Conservation (phyloP, 176 grass and related monocot genomes). For the Avena atlantica region DNA sequence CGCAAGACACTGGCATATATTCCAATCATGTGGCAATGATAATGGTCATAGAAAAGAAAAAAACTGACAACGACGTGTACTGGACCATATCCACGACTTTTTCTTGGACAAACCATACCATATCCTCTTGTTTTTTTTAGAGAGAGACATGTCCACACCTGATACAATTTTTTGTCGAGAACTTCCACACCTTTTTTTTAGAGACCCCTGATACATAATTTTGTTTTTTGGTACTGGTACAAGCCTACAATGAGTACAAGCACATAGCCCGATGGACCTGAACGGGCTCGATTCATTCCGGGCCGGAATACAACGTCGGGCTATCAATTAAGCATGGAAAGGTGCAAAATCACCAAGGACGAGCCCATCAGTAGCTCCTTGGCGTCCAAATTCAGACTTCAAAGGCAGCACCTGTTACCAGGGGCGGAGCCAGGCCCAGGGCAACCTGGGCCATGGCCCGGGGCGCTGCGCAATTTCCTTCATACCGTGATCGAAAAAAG, state of each 20-base stretch:
- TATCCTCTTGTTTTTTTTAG: conserved; percentile 4
- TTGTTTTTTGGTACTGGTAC: too few species aligned
- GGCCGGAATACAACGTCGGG: neutral
- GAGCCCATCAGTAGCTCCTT: conserved; percentile 43
- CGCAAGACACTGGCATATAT: neutral
- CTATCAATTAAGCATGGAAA: conserved; percentile 30
- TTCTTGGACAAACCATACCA: neutral
- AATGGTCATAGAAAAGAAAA: neutral
- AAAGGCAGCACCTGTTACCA: neutral
- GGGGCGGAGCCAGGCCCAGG: too few species aligned
- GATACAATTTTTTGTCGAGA: neutral
- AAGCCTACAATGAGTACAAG: too few species aligned
- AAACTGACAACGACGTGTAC: neutral
- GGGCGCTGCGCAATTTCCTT: too few species aligned
- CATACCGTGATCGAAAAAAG: too few species aligned
- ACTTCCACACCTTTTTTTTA: too few species aligned
- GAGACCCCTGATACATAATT: too few species aligned
- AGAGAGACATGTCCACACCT: conserved; percentile 29
- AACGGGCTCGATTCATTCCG: neutral
- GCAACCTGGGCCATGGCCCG: too few species aligned
- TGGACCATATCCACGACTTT: conserved; percentile 24
- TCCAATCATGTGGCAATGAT: neutral
- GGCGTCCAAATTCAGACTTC: conserved; percentile 50
- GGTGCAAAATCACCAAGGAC: conserved; percentile 42
- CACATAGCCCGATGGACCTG: neutral